phyloP scores from a whole-genome alignment of 106 monocot genomes.

The Dioscorea dumetorum region DNA sequence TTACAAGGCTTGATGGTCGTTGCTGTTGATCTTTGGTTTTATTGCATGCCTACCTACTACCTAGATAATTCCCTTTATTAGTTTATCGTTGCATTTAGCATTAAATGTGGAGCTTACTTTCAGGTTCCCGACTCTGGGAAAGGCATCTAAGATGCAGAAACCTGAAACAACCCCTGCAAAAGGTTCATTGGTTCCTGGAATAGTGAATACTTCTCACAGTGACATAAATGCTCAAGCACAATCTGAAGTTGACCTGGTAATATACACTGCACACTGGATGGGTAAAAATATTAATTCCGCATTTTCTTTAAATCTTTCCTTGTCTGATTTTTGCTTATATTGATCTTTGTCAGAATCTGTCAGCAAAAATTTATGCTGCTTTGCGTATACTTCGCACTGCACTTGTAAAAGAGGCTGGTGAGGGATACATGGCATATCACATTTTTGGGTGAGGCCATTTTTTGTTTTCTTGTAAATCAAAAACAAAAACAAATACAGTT shows the following conservation, averaged over 20 bases:
- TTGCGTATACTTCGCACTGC: conserved; percentile 43
- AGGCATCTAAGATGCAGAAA: conserved; percentile 30
- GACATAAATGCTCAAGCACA: conserved; percentile 20
- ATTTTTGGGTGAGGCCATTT: conserved; percentile 50
- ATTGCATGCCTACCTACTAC: no score
- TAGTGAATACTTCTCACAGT: conserved; percentile 10
- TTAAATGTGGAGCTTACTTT: neutral
- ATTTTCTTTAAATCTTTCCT: neutral
- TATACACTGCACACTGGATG: neutral
- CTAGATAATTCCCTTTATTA: neutral
- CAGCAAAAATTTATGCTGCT: conserved; percentile 52
- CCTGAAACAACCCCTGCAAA: conserved; percentile 44
- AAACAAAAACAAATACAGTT: neutral
- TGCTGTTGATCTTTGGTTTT: no score
- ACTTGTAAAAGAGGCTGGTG: conserved; percentile 60
- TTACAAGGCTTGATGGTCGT: no score
- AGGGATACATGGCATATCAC: conserved; percentile 64
- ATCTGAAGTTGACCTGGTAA: conserved; percentile 55
- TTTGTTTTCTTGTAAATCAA: conserved; percentile 2
- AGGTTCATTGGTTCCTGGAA: conserved; percentile 28
- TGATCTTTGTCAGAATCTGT: conserved; percentile 25
- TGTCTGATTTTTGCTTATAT: neutral
- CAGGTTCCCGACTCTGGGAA: conserved; percentile 69
- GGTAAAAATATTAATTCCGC: neutral
- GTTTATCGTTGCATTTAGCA: neutral